A percentile compares a stretch with the other conserved stretches of the same genome.
Evolutionary conservation across 2,329 filamentous ascomycete species (phyloP).

Genomic region (Talaromyces sp.): DNA sequence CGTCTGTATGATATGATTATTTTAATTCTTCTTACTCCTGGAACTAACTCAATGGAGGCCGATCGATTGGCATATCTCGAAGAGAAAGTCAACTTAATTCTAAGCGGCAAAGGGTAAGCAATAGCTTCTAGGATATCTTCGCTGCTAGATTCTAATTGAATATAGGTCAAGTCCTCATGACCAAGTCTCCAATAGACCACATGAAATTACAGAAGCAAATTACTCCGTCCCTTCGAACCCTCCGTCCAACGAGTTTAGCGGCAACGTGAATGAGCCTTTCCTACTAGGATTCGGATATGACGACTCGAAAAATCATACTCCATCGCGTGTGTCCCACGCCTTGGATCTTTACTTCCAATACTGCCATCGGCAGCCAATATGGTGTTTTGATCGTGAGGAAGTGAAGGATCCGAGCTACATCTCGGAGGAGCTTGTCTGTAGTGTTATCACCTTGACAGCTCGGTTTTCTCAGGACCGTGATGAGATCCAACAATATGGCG

Average conservation of each 20-base stretch:
- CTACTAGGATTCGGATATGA: conserved; percentile 28
- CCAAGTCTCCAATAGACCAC: conserved; percentile 10
- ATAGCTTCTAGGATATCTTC: not conserved
- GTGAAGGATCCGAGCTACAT: conserved; percentile 30
- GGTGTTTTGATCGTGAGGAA: conserved; percentile 40
- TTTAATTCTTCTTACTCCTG: not conserved
- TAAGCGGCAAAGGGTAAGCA: conserved; percentile 46
- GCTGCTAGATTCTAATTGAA: not conserved
- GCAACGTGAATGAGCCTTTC: conserved; percentile 23
- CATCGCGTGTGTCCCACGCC: conserved; percentile 26
- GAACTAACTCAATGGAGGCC: conserved; percentile 39
- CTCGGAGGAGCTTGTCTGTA: conserved; percentile 38
- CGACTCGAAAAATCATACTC: conserved; percentile 25
- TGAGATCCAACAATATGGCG: conserved; percentile 40
- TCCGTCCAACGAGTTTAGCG: conserved; percentile 21
- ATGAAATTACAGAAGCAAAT: conserved; percentile 16
- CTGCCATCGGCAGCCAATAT: conserved; percentile 42
- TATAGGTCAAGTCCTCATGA: conserved; percentile 12
- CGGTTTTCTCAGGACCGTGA: conserved; percentile 35
- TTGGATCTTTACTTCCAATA: conserved; percentile 41
- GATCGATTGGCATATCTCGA: conserved; percentile 56
- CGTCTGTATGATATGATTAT: conserved; percentile 43
- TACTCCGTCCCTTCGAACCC: conserved; percentile 22
- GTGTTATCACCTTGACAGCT: conserved; percentile 36
- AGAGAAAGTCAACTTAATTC: conserved; percentile 56